Evolutionary conservation across 257 asterid genomes (phyloP), one percentile per base, ranked within the genome.

Genomic region (Jasminum sambac): DNA sequence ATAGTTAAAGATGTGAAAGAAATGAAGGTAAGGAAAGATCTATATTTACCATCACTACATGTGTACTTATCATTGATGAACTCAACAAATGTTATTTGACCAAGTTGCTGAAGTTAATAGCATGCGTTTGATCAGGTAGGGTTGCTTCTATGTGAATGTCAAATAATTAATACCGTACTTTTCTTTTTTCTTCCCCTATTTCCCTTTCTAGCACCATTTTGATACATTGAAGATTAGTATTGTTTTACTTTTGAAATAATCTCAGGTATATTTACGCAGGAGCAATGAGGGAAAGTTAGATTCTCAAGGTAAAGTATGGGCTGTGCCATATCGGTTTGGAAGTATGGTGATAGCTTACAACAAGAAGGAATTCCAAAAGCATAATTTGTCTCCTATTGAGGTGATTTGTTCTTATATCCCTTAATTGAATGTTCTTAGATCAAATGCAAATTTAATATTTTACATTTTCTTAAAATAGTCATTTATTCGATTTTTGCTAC

Each of bases 211-310:
- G 55, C 71, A 43, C 61, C 74, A 57, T 77, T 67, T 77, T 72
- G 72, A 81, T 62, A 60, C 55, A 50, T 71, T 71, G 71, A 64
- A 48, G 71, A 74, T 79, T 77, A 77, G 60, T 67, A 68, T 72
- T 74, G 55, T 74, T 81, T 78, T 77, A 78, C 78, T 80, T 83
- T 58, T 84, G 73, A 78, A 75, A 81, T 77, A 86, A 89, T 94
- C 86, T 80, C 99, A 94, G 99, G 96, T 81, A 81, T 89, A 91
- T 94, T 81, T 94, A 72, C 96, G 96, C 91, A 94, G 99, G 96
- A 87, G 96, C 76, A 69, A 75, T 68, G 86, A 89, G 24, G 99
- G 98, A 70, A 85, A 82, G 80, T 74, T 89, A 55, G 88, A 88
- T 83, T 70, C 95, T 69, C 85, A 70, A 52, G 99, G 98, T 72